Evolutionary conservation across 352 stramenopile species (phyloP).

Genomic region (Pythium periplocum): DNA sequence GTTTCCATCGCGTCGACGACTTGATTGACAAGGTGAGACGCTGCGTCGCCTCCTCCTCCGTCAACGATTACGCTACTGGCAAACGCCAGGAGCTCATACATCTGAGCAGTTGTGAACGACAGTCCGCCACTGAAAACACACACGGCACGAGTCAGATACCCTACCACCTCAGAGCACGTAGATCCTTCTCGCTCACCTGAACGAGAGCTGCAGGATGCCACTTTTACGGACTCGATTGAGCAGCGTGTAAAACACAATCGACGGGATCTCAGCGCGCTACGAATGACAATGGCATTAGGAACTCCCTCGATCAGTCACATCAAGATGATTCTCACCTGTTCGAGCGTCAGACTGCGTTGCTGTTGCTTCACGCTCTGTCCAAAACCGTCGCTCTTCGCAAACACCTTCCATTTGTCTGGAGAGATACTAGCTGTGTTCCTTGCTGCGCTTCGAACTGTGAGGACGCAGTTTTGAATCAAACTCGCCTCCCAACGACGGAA

Average conservation of each 20-base stretch:
- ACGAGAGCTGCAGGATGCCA: slow-evolving; percentile 59
- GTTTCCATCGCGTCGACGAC: slow-evolving; percentile 42
- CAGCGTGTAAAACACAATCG: slow-evolving; percentile 65
- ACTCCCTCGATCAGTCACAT: not conserved
- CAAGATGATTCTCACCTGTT: slow-evolving; percentile 33
- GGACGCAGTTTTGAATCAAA: slow-evolving; percentile 40
- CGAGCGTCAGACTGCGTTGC: slow-evolving; percentile 22
- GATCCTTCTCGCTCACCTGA: slow-evolving; percentile 24
- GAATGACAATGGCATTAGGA: not conserved
- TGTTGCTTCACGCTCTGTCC: not conserved
- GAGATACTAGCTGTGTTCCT: slow-evolving; percentile 5
- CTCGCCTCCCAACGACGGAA: slow-evolving; percentile 54
- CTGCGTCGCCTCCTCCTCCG: slow-evolving; percentile 18
- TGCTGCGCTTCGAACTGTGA: slow-evolving; percentile 32
- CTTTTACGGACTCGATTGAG: slow-evolving; percentile 61
- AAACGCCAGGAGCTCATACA: slow-evolving; percentile 53
- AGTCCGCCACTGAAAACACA: slow-evolving; percentile 24
- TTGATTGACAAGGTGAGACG: slow-evolving; percentile 35
- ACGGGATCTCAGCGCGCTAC: slow-evolving; percentile 51
- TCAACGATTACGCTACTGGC: slow-evolving; percentile 60
- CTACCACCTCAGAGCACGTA: not conserved
- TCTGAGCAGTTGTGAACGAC: slow-evolving; percentile 28
- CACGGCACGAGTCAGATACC: not conserved
- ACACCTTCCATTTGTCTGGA: slow-evolving; percentile 16
- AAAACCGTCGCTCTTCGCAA: slow-evolving; percentile 7